Percentiles rank a stretch among this genome's conserved stretches.
phyloP scores from a whole-genome alignment of 2,329 filamentous ascomycete genomes.

The Gremmenia infestans region DNA sequence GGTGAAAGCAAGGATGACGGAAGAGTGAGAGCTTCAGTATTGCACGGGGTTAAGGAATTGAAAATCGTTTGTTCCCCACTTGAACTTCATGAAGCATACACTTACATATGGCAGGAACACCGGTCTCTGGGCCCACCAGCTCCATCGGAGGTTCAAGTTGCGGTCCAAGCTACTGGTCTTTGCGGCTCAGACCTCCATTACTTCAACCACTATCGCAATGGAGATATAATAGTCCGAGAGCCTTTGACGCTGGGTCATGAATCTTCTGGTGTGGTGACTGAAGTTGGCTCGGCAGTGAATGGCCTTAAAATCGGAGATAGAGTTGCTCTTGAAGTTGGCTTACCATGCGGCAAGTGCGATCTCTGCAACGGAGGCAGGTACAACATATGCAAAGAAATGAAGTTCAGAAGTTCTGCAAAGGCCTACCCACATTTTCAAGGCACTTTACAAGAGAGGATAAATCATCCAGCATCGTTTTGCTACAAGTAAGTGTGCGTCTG shows the following conservation, averaged over 20 bases:
- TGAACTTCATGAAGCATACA: background rate
- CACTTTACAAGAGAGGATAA: conserved; percentile 47
- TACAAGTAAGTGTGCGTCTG: conserved; percentile 54
- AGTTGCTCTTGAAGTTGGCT: conserved; percentile 89
- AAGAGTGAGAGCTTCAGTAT: conserved; percentile 28
- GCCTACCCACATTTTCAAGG: conserved; percentile 33
- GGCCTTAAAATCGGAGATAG: conserved; percentile 77
- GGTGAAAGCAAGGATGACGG: conserved; percentile 2
- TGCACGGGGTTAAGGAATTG: conserved; percentile 31
- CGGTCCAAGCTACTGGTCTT: conserved; percentile 89
- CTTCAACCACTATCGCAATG: conserved; percentile 92
- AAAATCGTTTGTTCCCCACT: conserved; percentile 25
- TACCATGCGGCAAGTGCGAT: conserved; percentile 86
- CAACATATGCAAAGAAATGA: conserved; percentile 74
- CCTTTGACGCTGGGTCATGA: conserved; percentile 94
- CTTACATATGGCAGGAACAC: conserved; percentile 24
- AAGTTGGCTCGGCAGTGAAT: conserved; percentile 73
- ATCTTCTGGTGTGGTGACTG: conserved; percentile 77
- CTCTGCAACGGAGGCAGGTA: conserved; percentile 86
- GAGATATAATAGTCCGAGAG: conserved; percentile 85
- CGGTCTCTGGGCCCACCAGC: conserved; percentile 23
- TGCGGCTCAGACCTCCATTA: conserved; percentile 98
- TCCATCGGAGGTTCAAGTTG: conserved; percentile 68
- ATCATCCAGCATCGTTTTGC: conserved; percentile 93
- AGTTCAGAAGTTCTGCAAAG: conserved; percentile 34